phyloP scores from a whole-genome alignment of 1,284 basidiomycete genomes.

The Fistulina hepatica region DNA sequence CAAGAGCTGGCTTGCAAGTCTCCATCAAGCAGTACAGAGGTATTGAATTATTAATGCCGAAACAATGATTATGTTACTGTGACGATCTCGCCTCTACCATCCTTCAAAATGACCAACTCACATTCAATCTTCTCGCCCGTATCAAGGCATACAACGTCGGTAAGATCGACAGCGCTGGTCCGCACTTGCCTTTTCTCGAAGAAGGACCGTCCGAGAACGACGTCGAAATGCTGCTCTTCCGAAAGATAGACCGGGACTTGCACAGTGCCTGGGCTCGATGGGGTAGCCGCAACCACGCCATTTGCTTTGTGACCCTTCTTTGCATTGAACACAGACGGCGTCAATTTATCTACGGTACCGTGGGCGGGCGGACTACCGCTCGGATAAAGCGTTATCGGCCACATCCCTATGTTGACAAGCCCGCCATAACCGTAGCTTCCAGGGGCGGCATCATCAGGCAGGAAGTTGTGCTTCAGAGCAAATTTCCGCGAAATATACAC shows the following conservation, averaged over 20 bases:
- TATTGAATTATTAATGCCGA: not conserved
- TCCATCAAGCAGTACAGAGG: no score
- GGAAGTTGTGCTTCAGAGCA: slow-evolving; percentile 82
- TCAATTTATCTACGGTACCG: no score
- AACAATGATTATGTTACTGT: slow-evolving; percentile 50
- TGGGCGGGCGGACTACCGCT: slow-evolving; percentile 23
- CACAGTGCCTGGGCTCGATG: not conserved
- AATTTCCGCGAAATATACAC: slow-evolving; percentile 96
- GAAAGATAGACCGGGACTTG: slow-evolving; percentile 60
- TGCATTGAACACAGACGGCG: no score
- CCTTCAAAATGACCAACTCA: slow-evolving; percentile 83
- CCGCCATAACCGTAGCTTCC: slow-evolving; percentile 83
- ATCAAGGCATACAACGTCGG: slow-evolving; percentile 88
- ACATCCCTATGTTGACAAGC: slow-evolving; percentile 69
- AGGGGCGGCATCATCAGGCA: slow-evolving; percentile 73
- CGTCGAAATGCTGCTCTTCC: slow-evolving; percentile 95
- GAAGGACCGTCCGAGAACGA: slow-evolving; percentile 89
- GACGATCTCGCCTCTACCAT: slow-evolving; percentile 78
- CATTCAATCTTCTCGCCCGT: slow-evolving; percentile 90
- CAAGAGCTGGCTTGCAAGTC: no score
- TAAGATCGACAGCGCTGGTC: slow-evolving; percentile 75
- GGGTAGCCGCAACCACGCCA: not conserved
- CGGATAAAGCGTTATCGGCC: slow-evolving; percentile 57
- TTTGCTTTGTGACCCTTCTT: slow-evolving; percentile 1
- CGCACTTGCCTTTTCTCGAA: slow-evolving; percentile 85